These are phyloP conservation scores for Trifolium pratense DNA, from an alignment of 306 rosid species.

Conservation along the genomic window DNA sequence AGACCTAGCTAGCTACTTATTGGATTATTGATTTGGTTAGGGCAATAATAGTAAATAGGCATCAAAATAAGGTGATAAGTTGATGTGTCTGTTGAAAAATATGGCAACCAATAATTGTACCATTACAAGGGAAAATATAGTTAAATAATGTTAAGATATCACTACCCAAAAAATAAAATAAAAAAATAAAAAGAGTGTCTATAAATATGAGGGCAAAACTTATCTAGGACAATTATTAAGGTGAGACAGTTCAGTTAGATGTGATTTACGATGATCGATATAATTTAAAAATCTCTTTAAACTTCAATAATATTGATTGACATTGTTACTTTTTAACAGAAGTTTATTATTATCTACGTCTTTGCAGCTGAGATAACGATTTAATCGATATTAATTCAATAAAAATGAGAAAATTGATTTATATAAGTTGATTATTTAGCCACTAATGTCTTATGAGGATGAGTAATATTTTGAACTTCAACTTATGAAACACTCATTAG, in stretches of 20 bases:
- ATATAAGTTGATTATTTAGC: not conserved
- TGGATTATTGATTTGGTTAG: constrained; percentile 42
- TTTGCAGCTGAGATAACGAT: not conserved
- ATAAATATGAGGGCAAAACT: not conserved
- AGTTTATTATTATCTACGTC: not conserved
- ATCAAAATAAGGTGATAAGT: constrained; percentile 43
- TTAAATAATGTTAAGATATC: constrained; percentile 24
- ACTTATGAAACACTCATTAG: not conserved
- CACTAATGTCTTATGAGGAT: not conserved
- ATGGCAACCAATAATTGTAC: constrained; percentile 59
- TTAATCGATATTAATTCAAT: not conserved
- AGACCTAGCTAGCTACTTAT: constrained; percentile 31
- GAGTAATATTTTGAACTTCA: not conserved
- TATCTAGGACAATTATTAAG: not conserved
- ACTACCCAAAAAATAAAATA: not conserved
- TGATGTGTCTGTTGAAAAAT: constrained; percentile 47
- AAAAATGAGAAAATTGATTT: not conserved
- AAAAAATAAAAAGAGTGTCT: not conserved
- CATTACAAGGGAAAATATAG: constrained; percentile 23
- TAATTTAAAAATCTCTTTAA: not conserved
- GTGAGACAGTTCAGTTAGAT: not conserved
- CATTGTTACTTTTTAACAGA: not conserved
- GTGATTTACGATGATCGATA: not conserved
- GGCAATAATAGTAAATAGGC: constrained; percentile 41
- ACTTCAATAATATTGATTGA: not conserved